Base-by-base conservation (phyloP, 306 rosid species). In the Cyclanthera cordifolia region DNA sequence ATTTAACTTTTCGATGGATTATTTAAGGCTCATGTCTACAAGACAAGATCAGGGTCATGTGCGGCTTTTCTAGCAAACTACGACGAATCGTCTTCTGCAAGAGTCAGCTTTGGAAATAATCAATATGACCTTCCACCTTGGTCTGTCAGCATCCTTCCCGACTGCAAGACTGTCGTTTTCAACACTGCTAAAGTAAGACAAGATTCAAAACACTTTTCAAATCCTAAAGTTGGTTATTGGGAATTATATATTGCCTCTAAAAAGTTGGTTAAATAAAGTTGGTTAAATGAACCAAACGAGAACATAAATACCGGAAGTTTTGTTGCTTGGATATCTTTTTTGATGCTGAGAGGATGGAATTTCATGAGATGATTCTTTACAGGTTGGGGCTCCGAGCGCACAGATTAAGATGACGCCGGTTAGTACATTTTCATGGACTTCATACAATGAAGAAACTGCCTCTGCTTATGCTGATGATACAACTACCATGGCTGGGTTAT, bases 61-160 rank as follows among this genome's bases (percentile, higher is more conserved):
- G 83, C 89, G 57, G 95, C 96, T 59, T 90, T 94, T 80, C 95
- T 90, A 23, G 86, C 95, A 73, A 94, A 90, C 59, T 90, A 90
- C 19, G 84, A 94, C 45, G 61, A 91, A 39, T 68, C 66, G 15
- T 77, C 76, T 14, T 54, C 87, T 0, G 87, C 77, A 21, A 85
- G 60, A 67, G 83, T 88, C 79, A 81, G 73, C 69, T 94, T 90
- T 70, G 87, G 89, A 73, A 80, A 83, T 57, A 63, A 37, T 30
- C 82, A 75, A 67, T 88, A 90, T 78, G 88, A 90, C 34, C 75
- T 94, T 17, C 97, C 99, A 49, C 86, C 95, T 55, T 90, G 99
- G 97, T 94, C 96, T 60, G 54, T 94, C 73, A 94, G 95, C 83
- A 81, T 94, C 73, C 97, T 94, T 19, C 97, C 97, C 15, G 95